Evolutionary conservation across 768 basidiomycete species (phyloP), one percentile per base, ranked within the genome.

Genomic region (Auricularia heimuer): DNA sequence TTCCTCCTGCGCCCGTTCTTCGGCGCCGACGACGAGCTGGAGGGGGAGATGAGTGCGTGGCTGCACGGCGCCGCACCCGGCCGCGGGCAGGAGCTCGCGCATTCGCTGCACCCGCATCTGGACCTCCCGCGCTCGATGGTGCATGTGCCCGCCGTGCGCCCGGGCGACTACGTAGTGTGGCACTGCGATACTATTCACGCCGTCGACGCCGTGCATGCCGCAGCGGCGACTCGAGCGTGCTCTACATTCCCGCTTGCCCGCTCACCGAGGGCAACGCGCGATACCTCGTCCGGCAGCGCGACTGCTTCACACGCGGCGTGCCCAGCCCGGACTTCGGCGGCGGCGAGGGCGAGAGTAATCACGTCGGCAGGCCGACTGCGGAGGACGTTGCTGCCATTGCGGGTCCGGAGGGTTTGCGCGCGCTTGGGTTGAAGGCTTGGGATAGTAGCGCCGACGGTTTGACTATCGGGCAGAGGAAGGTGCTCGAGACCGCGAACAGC

Each of bases 201-300:
- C 18, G 70, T 72, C 29, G 71, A 72, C 58, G 64, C 65, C 35
- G 61, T 66, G 62, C 71, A 72, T 45, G 65, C 62, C 39, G 71
- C 21, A 64, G 65, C 29, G 56, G 21, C 45, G 61, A 61, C 39
- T 70, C 67, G 3, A 66, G 68, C 83, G 89, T 90, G 61, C 87
- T 91, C 83, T 92, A 92, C 67, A 91, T 91, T 62, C 85, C 86
- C 0, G 84, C 89, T 4, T 83, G 86, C 8, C 89, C 88, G 0
- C 76, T 82, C 64, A 89, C 87, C 2, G 81, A 82, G 1, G 76
- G 77, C 68, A 89, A 89, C 71, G 77, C 77, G 51, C 77, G 73
- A 11, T 92, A 92, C 69, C 71, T 92, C 54, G 74, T 77, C 65
- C 77, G 79, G 69, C 90, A 92, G 74, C 83, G 78, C 39, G 81